Evolutionary conservation across 2,329 filamentous ascomycete genomes (phyloP).

Genomic region (Colletotrichum sp.): DNA sequence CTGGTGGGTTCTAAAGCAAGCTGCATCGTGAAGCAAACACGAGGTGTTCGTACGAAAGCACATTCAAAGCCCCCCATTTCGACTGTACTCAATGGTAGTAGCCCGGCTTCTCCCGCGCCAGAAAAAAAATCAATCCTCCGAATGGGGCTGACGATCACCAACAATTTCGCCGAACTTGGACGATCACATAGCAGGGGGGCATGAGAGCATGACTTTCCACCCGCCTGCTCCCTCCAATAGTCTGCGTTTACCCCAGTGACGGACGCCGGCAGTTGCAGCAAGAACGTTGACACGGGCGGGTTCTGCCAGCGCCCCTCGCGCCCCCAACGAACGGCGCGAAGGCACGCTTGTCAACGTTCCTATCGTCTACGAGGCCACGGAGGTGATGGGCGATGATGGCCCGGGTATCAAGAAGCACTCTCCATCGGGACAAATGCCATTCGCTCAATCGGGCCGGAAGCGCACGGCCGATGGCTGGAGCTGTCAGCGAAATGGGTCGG

Average conservation of each 20-base stretch:
- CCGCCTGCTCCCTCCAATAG: not conserved
- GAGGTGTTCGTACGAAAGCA: not conserved
- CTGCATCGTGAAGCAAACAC: not conserved
- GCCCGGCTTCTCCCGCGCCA: not conserved
- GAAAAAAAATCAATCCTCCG: not conserved
- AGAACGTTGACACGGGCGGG: not conserved
- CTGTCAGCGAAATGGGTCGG: not conserved
- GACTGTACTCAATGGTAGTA: not conserved
- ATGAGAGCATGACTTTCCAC: not conserved
- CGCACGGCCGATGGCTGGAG: not conserved
- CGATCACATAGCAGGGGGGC: not conserved
- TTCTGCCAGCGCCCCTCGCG: not conserved
- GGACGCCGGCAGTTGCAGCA: constrained; percentile 1
- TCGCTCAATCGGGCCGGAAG: not conserved
- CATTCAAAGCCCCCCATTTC: not conserved
- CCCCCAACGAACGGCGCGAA: not conserved
- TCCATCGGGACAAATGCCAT: not conserved
- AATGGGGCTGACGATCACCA: not conserved
- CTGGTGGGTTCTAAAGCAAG: not conserved
- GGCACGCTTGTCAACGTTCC: not conserved
- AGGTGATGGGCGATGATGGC: not conserved
- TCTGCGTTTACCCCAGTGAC: not conserved
- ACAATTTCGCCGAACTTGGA: not conserved
- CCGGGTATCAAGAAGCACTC: not conserved
- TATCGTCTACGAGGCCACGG: not conserved